Evolutionary conservation across 2,329 filamentous ascomycete genomes (phyloP).

Genomic region (Nannizziopsis arthrosporioides): DNA sequence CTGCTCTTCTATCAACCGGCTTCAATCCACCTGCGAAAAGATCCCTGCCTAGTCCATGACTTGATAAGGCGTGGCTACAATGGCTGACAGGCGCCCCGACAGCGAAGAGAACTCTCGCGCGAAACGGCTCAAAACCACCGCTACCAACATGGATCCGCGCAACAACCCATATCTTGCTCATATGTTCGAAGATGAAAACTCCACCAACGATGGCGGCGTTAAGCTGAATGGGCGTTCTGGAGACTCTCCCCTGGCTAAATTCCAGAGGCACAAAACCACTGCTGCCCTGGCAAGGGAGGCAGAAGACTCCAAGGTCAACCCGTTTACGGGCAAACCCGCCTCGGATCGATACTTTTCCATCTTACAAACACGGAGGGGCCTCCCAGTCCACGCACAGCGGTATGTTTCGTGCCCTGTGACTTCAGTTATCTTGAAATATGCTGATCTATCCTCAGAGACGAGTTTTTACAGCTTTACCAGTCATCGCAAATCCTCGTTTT

Average conservation of each 20-base stretch:
- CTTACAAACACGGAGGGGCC: conserved; percentile 65
- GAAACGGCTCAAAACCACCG: conserved; percentile 45
- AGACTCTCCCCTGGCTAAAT: conserved; percentile 47
- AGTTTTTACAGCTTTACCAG: conserved; percentile 90
- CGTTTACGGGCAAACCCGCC: conserved; percentile 68
- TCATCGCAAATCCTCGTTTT: conserved; percentile 93
- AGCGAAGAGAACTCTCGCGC: conserved; percentile 39
- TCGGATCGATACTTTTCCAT: conserved; percentile 84
- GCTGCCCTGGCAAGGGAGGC: conserved; percentile 58
- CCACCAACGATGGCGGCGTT: conserved; percentile 21
- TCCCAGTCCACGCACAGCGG: conserved; percentile 87
- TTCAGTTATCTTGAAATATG: conserved; percentile 8
- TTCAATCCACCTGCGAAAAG: too few species aligned
- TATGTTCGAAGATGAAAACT: conserved; percentile 52
- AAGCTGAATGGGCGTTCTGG: conserved; percentile 21
- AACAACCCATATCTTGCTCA: conserved; percentile 87
- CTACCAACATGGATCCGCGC: conserved; percentile 40
- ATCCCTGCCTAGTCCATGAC: conserved; percentile 6
- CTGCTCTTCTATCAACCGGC: too few species aligned
- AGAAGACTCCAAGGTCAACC: conserved; percentile 72
- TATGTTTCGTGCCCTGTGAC: conserved; percentile 30
- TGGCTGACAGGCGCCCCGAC: conserved; percentile 48
- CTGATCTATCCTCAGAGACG: conserved; percentile 46
- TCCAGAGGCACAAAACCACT: conserved; percentile 72
- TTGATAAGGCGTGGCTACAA: conserved; percentile 23